A percentile compares a stretch with the other conserved stretches of the same genome.
Evolutionary conservation across 257 asterid species (phyloP).

Genomic region (Nicotiana otophora): DNA sequence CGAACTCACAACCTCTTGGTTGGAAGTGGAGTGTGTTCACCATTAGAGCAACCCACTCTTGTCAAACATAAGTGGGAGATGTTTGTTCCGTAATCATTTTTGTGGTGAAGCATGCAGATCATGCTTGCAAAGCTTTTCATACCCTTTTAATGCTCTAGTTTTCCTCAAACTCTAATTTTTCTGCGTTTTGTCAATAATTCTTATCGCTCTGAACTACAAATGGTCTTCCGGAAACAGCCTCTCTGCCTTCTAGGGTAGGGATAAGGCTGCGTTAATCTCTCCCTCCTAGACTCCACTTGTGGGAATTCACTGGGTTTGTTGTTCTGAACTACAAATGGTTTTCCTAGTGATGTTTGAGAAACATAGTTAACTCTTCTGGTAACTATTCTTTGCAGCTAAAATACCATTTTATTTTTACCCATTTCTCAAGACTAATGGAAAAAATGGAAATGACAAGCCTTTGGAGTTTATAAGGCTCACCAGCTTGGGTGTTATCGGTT

Average conservation of each 20-base stretch:
- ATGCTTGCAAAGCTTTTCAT: neutral
- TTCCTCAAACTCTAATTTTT: neutral
- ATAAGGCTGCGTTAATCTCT: too few relatives aligned
- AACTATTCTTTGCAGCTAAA: constrained; percentile 6
- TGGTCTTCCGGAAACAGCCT: too few relatives aligned
- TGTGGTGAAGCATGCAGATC: neutral
- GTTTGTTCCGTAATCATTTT: neutral
- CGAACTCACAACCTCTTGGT: too few relatives aligned
- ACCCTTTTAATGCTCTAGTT: neutral
- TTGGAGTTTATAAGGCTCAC: constrained; percentile 5
- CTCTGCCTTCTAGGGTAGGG: neutral
- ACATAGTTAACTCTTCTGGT: neutral
- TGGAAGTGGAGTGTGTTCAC: too few relatives aligned
- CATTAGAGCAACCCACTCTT: too few relatives aligned
- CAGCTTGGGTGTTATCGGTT: constrained; percentile 6
- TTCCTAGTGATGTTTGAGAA: neutral
- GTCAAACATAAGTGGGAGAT: neutral
- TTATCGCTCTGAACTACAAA: neutral
- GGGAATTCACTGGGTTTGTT: too few relatives aligned
- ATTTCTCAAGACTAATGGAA: neutral
- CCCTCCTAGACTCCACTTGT: too few relatives aligned
- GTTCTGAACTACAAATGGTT: neutral
- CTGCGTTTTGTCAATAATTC: neutral
- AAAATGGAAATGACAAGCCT: neutral
- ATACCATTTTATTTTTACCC: constrained; percentile 15